Evolutionary conservation across 129 eudicot species (phyloP).

Genomic region (Centaurea solstitialis): DNA sequence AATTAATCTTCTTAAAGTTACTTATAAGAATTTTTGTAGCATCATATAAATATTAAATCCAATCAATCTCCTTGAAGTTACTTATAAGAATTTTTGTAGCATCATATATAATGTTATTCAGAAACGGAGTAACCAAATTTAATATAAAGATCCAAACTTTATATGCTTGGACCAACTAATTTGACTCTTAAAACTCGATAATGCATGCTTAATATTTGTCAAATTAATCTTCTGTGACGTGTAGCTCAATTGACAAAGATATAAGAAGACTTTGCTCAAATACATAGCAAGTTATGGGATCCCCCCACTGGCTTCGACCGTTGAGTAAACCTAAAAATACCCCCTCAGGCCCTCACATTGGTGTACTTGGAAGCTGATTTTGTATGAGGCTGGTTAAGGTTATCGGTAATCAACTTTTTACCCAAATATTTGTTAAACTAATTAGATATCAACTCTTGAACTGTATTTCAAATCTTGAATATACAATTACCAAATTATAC

Average conservation of each 20-base stretch:
- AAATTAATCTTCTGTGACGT: not conserved
- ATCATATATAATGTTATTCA: not conserved
- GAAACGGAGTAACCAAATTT: not conserved
- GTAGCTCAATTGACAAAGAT: too few species aligned
- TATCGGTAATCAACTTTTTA: not conserved
- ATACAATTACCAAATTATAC: constrained; percentile 27
- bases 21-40: too few species aligned
- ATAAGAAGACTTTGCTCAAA: too few species aligned
- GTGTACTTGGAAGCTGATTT: too few species aligned
- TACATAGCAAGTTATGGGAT: not conserved
- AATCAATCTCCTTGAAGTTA: too few species aligned
- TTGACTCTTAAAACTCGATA: not conserved
- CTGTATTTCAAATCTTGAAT: constrained; percentile 24
- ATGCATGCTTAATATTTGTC: not conserved
- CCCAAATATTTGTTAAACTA: not conserved
- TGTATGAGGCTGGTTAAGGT: too few species aligned
- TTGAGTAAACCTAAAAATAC: too few species aligned
- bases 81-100: not conserved
- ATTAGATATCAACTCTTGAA: constrained; percentile 9
- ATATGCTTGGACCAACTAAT: not conserved
- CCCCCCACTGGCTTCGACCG: not conserved
- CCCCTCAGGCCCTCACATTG: too few species aligned
- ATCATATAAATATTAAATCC: too few species aligned
- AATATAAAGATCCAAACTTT: not conserved
- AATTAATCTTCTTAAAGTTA: too few species aligned